Conservation (phyloP, 176 grass and related monocot species). For the Miscanthus lutarioriparius region DNA sequence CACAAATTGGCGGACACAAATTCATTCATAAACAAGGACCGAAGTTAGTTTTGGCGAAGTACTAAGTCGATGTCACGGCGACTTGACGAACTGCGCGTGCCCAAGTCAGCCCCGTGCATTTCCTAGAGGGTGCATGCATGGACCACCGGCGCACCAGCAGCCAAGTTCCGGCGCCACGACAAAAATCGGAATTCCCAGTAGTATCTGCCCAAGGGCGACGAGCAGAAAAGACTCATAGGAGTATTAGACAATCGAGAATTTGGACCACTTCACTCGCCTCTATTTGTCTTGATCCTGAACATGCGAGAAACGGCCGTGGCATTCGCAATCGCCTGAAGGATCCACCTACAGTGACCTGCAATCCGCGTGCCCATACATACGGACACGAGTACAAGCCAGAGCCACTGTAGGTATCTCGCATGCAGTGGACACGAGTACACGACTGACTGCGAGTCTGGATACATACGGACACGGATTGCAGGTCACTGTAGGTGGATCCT, state of each 20-base stretch:
- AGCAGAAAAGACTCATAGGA: not conserved
- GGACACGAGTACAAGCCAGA: no score
- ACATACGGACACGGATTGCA: no score
- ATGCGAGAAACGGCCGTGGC: not conserved
- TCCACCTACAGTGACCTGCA: not conserved
- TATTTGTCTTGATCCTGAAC: not conserved
- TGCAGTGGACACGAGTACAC: no score
- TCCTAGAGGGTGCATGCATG: not conserved
- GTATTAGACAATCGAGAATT: not conserved
- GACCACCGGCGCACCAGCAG: not conserved
- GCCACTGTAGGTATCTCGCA: no score
- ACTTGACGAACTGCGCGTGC: not conserved
- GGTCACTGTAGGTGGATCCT: no score
- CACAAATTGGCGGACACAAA: not conserved
- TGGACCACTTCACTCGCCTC: not conserved
- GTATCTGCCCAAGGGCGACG: not conserved
- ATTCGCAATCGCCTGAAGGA: not conserved
- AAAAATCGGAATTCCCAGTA: not conserved
- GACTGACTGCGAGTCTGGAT: no score
- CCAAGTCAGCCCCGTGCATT: not conserved
- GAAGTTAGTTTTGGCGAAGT: not conserved
- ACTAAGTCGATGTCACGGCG: conserved; percentile 10
- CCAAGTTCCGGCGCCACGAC: conserved; percentile 27
- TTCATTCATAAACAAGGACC: conserved; percentile 14
- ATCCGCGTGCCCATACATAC: no score